A percentile compares a stretch with the other conserved stretches of the same genome.
Conservation (phyloP, 768 basidiomycete genomes). For the Kwoniella dendrophila region DNA sequence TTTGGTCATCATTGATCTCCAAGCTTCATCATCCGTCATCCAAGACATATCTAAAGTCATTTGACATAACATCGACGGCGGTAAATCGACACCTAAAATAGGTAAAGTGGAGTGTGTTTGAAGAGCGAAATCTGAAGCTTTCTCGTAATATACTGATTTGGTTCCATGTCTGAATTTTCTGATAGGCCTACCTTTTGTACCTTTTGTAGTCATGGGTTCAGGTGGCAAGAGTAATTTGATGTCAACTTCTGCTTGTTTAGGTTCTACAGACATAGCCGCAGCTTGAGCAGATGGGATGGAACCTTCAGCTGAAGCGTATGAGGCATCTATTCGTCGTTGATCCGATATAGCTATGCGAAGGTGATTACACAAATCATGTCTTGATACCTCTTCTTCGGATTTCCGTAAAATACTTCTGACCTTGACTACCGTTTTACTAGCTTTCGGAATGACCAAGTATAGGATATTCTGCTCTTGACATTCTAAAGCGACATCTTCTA, state of each 20-base stretch:
- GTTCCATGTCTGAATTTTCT: constrained; percentile 43
- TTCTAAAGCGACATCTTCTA: constrained; percentile 49
- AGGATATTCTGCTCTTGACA: constrained; percentile 52
- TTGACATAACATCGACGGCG: constrained; percentile 35
- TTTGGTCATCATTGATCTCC: constrained; percentile 31
- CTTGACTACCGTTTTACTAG: constrained; percentile 46
- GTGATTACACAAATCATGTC: constrained; percentile 45
- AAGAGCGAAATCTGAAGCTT: constrained; percentile 46
- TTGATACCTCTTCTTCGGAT: constrained; percentile 52
- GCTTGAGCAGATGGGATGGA: constrained; percentile 39
- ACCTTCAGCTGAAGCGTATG: constrained; percentile 45
- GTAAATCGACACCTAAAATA: constrained; percentile 49
- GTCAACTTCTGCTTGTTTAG: constrained; percentile 34
- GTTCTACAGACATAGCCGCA: constrained; percentile 31
- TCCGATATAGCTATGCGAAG: constrained; percentile 45
- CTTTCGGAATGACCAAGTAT: constrained; percentile 50
- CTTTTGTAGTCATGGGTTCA: constrained; percentile 40
- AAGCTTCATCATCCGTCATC: constrained; percentile 49
- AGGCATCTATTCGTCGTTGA: constrained; percentile 50
- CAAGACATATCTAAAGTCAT: constrained; percentile 42
- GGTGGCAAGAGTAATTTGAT: constrained; percentile 48
- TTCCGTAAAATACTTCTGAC: constrained; percentile 42
- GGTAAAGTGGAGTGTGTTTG: constrained; percentile 38
- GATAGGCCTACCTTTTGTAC: constrained; percentile 36
- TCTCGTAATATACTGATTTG: constrained; percentile 50